Conservation (phyloP, 2,329 filamentous ascomycete genomes). For the Dactylellina leptospora region DNA sequence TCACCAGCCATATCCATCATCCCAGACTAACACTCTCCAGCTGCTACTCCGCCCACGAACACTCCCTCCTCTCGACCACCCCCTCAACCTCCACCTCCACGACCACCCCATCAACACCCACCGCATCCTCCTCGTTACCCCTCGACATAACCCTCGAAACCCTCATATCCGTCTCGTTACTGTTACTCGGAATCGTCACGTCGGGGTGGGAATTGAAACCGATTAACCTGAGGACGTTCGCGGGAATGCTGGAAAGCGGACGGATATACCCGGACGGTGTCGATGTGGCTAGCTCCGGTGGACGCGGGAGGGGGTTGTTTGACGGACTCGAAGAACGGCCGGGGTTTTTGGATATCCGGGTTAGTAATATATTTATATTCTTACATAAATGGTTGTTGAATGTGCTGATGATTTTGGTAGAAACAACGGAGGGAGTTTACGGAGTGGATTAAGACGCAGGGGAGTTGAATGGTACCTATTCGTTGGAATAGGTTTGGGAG, state of each 20-base stretch:
- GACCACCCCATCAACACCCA: slow-evolving; percentile 52
- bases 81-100: slow-evolving; percentile 62
- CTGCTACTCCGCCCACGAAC: slow-evolving; percentile 95
- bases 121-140: slow-evolving; percentile 68
- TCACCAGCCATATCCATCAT: slow-evolving; percentile 45
- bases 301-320: slow-evolving; percentile 86
- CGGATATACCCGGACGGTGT: slow-evolving; percentile 65
- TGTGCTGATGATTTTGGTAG: slow-evolving; percentile 57
- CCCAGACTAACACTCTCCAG: slow-evolving; percentile 63
- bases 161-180: slow-evolving; percentile 77
- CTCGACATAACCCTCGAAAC: slow-evolving; percentile 89
- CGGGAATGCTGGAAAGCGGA: slow-evolving; percentile 81
- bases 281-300: slow-evolving; percentile 69
- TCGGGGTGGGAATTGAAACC: slow-evolving; percentile 78
- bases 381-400: neutral
- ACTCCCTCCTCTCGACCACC: slow-evolving; percentile 68
- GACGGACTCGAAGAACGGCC: slow-evolving; percentile 78
- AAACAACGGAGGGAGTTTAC: slow-evolving; percentile 78
- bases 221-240: slow-evolving; percentile 83
- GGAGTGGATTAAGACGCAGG: slow-evolving; percentile 52
- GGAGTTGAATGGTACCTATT: slow-evolving; percentile 9
- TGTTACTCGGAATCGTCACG: slow-evolving; percentile 80
- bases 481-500: neutral
- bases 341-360: slow-evolving; percentile 88
- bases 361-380: slow-evolving; percentile 53